Evolutionary conservation across 495 filamentous ascomycete genomes (phyloP).

Genomic region (Lepraria neglecta): DNA sequence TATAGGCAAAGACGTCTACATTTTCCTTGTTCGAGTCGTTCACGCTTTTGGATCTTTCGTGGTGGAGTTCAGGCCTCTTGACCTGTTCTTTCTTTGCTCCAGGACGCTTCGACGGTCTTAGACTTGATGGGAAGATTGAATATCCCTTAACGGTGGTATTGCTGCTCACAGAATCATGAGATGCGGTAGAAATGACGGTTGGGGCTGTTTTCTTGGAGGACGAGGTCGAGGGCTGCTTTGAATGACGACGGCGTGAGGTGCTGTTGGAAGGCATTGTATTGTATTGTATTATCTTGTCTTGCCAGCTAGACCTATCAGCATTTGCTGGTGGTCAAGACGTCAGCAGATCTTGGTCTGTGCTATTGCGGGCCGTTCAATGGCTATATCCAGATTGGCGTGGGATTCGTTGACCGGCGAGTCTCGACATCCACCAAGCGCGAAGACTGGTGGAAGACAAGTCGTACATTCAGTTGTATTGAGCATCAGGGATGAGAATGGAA

Average conservation of each 20-base stretch:
- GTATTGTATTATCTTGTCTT: constrained; percentile 13
- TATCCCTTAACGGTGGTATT: constrained; percentile 17
- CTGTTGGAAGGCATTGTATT: constrained; percentile 24
- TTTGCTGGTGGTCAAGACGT: neutral
- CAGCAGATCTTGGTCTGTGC: neutral
- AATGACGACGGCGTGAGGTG: constrained; percentile 20
- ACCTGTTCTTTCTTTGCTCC: constrained; percentile 11
- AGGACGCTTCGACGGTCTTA: constrained; percentile 21
- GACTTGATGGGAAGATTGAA: constrained; percentile 20
- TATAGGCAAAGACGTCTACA: constrained; percentile 28
- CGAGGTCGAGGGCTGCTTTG: constrained; percentile 22
- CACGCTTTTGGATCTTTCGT: neutral
- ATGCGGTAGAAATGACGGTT: constrained; percentile 17
- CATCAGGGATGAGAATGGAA: neutral
- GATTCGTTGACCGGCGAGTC: neutral
- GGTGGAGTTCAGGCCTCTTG: neutral
- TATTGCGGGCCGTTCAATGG: neutral
- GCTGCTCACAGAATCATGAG: constrained; percentile 17
- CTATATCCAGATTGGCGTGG: neutral
- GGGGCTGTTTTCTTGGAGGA: constrained; percentile 21
- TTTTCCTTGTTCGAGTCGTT: constrained; percentile 16
- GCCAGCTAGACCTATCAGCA: neutral
- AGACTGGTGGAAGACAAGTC: neutral
- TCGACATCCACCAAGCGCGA: neutral
- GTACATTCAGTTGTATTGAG: neutral